Evolutionary conservation across 345 rosid species (phyloP).

Genomic region (Citrus reticulata): DNA sequence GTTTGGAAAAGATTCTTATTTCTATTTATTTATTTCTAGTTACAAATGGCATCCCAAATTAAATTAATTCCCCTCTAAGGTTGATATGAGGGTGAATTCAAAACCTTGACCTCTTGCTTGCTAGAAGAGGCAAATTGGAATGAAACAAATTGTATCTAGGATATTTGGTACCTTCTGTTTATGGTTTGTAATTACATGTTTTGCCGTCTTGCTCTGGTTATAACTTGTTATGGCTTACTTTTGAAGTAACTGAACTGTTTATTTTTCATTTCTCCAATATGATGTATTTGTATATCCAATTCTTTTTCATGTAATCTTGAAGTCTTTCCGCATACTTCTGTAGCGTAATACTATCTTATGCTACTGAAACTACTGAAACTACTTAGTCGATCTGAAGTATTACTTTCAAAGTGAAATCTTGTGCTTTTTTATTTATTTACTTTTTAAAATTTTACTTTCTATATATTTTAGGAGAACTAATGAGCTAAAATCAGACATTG

Average conservation of each 20-base stretch:
- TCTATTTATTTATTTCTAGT: too few species aligned
- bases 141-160: not conserved
- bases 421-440: not conserved
- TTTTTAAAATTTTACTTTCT: not conserved
- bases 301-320: not conserved
- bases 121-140: not conserved
- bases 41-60: not conserved
- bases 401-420: not conserved
- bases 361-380: not conserved
- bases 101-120: not conserved
- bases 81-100: not conserved
- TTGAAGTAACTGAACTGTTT: not conserved
- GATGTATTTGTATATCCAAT: not conserved
- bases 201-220: not conserved
- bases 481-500: slow-evolving; percentile 70
- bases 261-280: too few species aligned
- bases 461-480: slow-evolving; percentile 63
- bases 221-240: not conserved
- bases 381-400: not conserved
- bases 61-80: not conserved
- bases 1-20: not conserved
- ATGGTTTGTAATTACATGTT: not conserved
- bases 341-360: not conserved
- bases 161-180: not conserved
- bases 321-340: not conserved